phyloP scores from a whole-genome alignment of 192 early-diverging fungal species.

The Linnemannia hyalina region DNA sequence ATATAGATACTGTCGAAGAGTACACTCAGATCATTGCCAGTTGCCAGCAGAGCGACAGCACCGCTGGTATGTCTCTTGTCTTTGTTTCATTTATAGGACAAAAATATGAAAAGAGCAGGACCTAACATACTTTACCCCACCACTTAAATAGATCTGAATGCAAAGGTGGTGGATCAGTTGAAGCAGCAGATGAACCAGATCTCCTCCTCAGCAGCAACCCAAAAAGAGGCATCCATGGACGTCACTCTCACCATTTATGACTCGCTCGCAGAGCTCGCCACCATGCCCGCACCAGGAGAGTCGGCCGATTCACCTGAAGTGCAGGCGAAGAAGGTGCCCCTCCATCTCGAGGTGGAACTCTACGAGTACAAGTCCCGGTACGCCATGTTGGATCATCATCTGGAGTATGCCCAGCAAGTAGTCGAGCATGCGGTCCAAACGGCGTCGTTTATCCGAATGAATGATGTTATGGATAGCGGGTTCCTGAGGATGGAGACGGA shows the following conservation, averaged over 20 bases:
- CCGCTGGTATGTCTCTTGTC: conserved; percentile 17
- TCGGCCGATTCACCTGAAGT: background rate
- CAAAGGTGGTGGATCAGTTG: conserved; percentile 23
- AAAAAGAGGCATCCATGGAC: conserved; percentile 39
- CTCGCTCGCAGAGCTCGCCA: conserved; percentile 36
- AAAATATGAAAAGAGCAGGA: background rate
- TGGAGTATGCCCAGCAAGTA: conserved; percentile 19
- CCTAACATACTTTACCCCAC: background rate
- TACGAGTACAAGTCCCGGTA: conserved; percentile 47
- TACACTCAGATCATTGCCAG: conserved; percentile 23
- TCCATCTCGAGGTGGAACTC: conserved; percentile 51
- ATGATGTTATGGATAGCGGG: conserved; percentile 48
- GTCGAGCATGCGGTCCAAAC: conserved; percentile 3
- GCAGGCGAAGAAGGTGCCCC: conserved; percentile 22
- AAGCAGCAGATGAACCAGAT: conserved; percentile 39
- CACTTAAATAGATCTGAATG: conserved; percentile 17
- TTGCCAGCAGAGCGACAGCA: conserved; percentile 13
- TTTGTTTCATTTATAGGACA: background rate
- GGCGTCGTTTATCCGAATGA: conserved; percentile 17
- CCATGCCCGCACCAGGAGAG: conserved; percentile 25
- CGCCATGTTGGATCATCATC: conserved; percentile 26
- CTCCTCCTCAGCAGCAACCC: conserved; percentile 1
- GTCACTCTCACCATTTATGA: conserved; percentile 43
- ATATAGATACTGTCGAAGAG: conserved; percentile 31
- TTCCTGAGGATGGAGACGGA: conserved; percentile 42